These are phyloP conservation scores for Diaporthe caulivora DNA, from an alignment of 2,329 filamentous ascomycete genomes.

Conservation along the genomic window DNA sequence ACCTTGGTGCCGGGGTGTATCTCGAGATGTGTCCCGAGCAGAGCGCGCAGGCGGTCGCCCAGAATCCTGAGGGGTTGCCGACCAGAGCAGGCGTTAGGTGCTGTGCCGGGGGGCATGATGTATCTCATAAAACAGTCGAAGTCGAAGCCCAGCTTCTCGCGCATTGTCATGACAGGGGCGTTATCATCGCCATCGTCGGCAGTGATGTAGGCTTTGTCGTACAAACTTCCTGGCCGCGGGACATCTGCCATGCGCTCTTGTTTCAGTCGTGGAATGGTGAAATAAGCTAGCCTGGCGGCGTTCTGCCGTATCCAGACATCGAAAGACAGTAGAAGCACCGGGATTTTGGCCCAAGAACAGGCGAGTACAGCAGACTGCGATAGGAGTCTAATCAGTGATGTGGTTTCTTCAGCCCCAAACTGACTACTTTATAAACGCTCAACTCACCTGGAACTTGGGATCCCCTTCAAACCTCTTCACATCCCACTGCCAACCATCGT, in stretches of 20 bases:
- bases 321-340: constrained; percentile 61
- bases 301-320: constrained; percentile 59
- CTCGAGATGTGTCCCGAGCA: constrained; percentile 41
- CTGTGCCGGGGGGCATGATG: background rate
- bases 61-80: background rate
- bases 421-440: background rate
- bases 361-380: constrained; percentile 53
- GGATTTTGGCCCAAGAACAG: constrained; percentile 58
- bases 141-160: constrained; percentile 36
- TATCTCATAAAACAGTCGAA: constrained; percentile 15
- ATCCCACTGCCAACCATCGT: constrained; percentile 38
- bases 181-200: background rate
- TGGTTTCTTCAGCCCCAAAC: background rate
- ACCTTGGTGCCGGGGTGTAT: constrained; percentile 44
- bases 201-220: constrained; percentile 33
- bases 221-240: constrained; percentile 35
- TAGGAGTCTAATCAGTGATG: background rate
- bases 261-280: constrained; percentile 28
- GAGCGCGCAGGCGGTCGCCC: constrained; percentile 11
- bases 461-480: constrained; percentile 50
- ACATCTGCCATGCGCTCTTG: constrained; percentile 29
- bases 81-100: background rate
- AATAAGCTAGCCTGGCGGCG: constrained; percentile 50
- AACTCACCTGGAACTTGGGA: constrained; percentile 58
- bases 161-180: constrained; percentile 32